phyloP scores from a whole-genome alignment of 257 asterid species.

The Fraxinus americana region DNA sequence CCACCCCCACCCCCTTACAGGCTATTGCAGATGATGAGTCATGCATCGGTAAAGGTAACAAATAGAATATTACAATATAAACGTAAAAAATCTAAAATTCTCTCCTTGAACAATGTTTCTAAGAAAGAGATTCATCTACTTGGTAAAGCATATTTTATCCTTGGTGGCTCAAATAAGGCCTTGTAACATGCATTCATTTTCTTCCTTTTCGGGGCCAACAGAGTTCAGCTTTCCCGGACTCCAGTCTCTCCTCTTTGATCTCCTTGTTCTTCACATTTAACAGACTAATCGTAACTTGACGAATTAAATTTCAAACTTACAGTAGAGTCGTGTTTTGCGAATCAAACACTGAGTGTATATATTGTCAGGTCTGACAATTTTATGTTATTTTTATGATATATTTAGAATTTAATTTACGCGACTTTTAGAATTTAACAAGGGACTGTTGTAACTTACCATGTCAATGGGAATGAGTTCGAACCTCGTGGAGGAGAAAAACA shows the following conservation, averaged over 20 bases:
- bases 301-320: too few relatives aligned
- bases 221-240: conserved; percentile 26
- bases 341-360: too few relatives aligned
- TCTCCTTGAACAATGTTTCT: neutral
- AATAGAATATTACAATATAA: neutral
- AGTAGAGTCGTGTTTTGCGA: too few relatives aligned
- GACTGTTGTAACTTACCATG: too few relatives aligned
- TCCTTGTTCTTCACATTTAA: conserved; percentile 25
- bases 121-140: conserved; percentile 26
- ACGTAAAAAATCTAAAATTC: neutral
- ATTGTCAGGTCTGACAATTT: too few relatives aligned
- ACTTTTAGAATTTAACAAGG: too few relatives aligned
- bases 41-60: neutral
- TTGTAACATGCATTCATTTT: conserved; percentile 33
- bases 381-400: too few relatives aligned
- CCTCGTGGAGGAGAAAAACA: too few relatives aligned
- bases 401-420: too few relatives aligned
- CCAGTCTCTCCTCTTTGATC: conserved; percentile 27
- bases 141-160: conserved; percentile 2
- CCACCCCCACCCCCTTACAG: neutral
- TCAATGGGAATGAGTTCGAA: too few relatives aligned
- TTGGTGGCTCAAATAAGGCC: conserved; percentile 29
- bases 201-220: conserved; percentile 31
- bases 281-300: conserved; percentile 30
- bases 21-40: neutral